Evolutionary conservation across 2,329 filamentous ascomycete genomes (phyloP).

Genomic region (Fusarium sp.): DNA sequence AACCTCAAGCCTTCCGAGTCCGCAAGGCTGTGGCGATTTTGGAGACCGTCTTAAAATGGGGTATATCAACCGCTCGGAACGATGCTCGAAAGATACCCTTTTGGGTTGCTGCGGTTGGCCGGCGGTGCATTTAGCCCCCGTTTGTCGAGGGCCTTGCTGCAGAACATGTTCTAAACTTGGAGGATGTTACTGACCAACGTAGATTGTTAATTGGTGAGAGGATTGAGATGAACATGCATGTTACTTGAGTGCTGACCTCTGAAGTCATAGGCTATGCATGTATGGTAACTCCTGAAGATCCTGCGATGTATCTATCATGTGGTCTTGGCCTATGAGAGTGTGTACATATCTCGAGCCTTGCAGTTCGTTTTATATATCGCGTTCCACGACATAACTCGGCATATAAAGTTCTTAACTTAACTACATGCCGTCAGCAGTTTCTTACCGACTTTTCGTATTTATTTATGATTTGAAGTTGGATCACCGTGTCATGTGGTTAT

Average conservation of each 20-base stretch:
- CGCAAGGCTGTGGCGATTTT: not conserved
- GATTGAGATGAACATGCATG: not conserved
- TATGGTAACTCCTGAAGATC: not conserved
- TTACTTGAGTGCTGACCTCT: not conserved
- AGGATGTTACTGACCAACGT: not conserved
- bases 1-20: constrained; percentile 7
- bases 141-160: not conserved
- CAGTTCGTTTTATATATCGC: constrained; percentile 4
- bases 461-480: not conserved
- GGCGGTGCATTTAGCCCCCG: not conserved
- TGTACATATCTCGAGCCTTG: constrained; percentile 11
- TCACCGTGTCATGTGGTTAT: not conserved
- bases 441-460: constrained; percentile 11
- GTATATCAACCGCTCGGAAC: constrained; percentile 9
- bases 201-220: not conserved
- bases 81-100: constrained; percentile 8
- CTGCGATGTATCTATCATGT: not conserved
- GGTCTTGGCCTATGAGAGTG: not conserved
- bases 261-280: not conserved
- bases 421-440: not conserved
- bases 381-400: not conserved
- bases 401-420: not conserved
- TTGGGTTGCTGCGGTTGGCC: constrained; percentile 24
- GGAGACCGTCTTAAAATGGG: not conserved
- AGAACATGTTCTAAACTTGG: not conserved